Base-by-base conservation (phyloP, 371 early-diverging fungal species). In the Saksenaea oblongispora region DNA sequence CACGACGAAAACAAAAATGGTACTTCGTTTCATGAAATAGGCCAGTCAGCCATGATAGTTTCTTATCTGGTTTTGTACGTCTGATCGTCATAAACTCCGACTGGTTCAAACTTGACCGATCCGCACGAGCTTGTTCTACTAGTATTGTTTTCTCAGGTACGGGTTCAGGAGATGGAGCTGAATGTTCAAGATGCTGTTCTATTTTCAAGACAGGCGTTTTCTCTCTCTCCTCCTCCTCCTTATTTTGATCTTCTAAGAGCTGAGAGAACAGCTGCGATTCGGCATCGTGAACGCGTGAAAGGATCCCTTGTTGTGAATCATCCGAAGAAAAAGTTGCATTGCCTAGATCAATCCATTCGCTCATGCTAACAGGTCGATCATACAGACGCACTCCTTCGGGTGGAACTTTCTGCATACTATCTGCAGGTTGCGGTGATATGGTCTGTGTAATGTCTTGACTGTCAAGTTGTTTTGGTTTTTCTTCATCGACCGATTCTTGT, bases 321-420 rank as follows among this genome's bases (percentile, higher is more conserved):
- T 63, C 62, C 57, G 44, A 59, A 17, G 42, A 18, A 17, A 27
- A 42, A 28, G 7, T 55, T 17, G 31, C 44, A 24, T 27, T 24
- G 31, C 34, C 39, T 41, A 44, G 60, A 18, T 55, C 82, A 27
- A 81, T 74, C 71, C 74, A 76, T 64, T 81, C 82, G 58, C 82
- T 74, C 65, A 81, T 69, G 56, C 74, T 78, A 11, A 81, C 82
- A 3, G 82, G 82, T 44, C 72, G 68, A 54, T 81, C 82, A 54
- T 71, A 73, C 2, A 81, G 60, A 42, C 61, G 54, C 0, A 81
- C 55, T 2, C 72, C 75, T 41, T 68, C 72, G 14, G 34, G 28
- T 37, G 57, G 47, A 1, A 44, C 27, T 14, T 8, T 27, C 13
- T 34, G 41, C 4, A 28, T 44, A 28, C 56, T 27, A 28, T 31